Evolutionary conservation across 352 stramenopile genomes (phyloP), one percentile per base, ranked within the genome.

Genomic region (Globisporangium paddicum): DNA sequence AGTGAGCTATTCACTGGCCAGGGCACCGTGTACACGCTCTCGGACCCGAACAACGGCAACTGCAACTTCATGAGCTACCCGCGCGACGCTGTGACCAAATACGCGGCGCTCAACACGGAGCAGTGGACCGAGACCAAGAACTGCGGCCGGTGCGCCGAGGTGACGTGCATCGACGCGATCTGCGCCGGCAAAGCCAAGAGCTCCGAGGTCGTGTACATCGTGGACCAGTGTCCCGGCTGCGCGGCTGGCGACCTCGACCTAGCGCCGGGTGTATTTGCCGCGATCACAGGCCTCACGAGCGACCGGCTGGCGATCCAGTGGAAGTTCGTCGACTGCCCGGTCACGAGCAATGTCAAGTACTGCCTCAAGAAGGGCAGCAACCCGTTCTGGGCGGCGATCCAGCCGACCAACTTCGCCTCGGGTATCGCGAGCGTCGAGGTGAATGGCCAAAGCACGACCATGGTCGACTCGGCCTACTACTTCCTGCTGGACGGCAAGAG

Each of bases 31-130:
- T 85, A 87, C 59, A 79, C 70, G 6, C 62, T 81, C 26, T 68
- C 64, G 3, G 55, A 75, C 6, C 19, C 71, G 2, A 75, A 58
- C 50, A 63, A 64, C 0, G 77, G 77, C 54, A 85, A 85, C 37
- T 89, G 82, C 67, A 87, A 86, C 59, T 85, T 89, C 51, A 90
- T 90, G 79, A 68, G 67, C 57, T 73, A 75, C 53, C 72, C 71
- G 0, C 49, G 55, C 3, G 60, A 66, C 5, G 71, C 82, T 0
- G 72, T 40, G 7, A 72, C 68, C 45, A 83, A 87, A 45, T 87
- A 89, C 49, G 77, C 80, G 1, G 82, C 82, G n/a, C 62, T 92
- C 51, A 92, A 90, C 65, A 66, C 58, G 21, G 41, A 63, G 1
- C 79, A 87, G 63, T 89, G 82, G 73, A 66, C 85, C 51, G 61